These are phyloP conservation scores for Yamadazyma membranifaciens DNA, from an alignment of 1,139 yeast genomes.

Conservation along the genomic window DNA sequence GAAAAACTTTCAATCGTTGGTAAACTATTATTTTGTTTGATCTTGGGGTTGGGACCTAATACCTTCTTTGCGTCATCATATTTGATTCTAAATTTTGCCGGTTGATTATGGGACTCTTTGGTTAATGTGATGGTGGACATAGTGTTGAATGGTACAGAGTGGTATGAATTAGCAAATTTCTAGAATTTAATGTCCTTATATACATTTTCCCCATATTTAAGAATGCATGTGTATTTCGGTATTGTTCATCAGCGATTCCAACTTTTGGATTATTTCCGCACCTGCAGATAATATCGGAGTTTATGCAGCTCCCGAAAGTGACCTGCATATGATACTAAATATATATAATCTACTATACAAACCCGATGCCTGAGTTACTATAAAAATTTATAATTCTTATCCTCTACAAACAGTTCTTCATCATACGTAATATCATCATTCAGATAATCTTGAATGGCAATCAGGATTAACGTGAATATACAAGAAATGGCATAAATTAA, in stretches of 20 bases:
- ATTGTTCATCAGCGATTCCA: too few species aligned
- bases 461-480: constrained; percentile 48
- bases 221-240: background rate
- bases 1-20: constrained; percentile 26
- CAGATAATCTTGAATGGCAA: constrained; percentile 21
- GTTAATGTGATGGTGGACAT: constrained; percentile 25
- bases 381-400: too few species aligned
- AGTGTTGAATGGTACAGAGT: constrained; percentile 3
- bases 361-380: background rate
- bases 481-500: constrained; percentile 63
- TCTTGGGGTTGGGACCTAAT: constrained; percentile 22
- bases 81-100: constrained; percentile 29
- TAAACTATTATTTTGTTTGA: constrained; percentile 17
- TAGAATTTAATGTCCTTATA: too few species aligned
- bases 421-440: constrained; percentile 22
- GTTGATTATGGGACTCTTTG: constrained; percentile 33
- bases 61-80: constrained; percentile 27
- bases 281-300: too few species aligned
- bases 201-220: background rate
- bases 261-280: too few species aligned
- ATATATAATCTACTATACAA: background rate
- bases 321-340: too few species aligned
- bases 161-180: background rate
- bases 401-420: constrained; percentile 34
- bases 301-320: too few species aligned